Conservation (phyloP, 2,329 filamentous ascomycete genomes). For the Mycogone perniciosa region DNA sequence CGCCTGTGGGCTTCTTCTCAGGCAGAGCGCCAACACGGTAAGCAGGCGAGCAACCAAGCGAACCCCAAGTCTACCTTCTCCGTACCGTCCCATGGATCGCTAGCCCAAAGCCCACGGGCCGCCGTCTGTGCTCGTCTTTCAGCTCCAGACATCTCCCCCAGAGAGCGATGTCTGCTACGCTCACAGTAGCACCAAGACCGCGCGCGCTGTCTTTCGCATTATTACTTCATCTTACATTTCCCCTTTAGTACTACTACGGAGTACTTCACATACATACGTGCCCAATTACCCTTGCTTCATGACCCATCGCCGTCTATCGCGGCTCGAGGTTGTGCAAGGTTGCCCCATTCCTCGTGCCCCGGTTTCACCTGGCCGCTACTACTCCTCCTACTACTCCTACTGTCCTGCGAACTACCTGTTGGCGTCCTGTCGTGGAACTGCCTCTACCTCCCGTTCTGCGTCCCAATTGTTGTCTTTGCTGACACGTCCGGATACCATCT, state of each 20-base stretch:
- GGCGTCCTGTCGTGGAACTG: conserved; percentile 22
- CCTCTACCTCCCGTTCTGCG: conserved; percentile 5
- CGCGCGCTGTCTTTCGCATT: conserved; percentile 3
- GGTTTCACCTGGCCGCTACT: conserved; percentile 16
- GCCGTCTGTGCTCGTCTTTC: neutral
- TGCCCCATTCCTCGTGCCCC: conserved; percentile 16
- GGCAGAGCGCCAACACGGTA: conserved; percentile 8
- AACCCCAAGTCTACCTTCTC: conserved; percentile 8
- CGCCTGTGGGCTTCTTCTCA: conserved; percentile 6
- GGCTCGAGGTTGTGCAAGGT: conserved; percentile 20
- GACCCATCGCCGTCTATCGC: conserved; percentile 5
- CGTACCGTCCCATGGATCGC: conserved; percentile 14
- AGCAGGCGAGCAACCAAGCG: conserved; percentile 7
- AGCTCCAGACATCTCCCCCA: neutral
- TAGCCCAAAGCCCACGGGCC: conserved; percentile 7
- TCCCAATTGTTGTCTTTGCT: neutral
- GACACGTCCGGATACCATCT: conserved; percentile 18
- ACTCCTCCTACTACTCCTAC: neutral
- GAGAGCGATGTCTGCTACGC: neutral
- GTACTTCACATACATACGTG: neutral
- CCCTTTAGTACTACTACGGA: neutral
- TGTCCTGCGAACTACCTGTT: conserved; percentile 3
- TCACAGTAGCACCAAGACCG: neutral
- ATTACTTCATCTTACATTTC: conserved; percentile 9
- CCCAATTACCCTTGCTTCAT: conserved; percentile 3